A percentile compares a stretch with the other conserved stretches of the same genome.
Conservation (phyloP, 2,329 filamentous ascomycete species). For the Xylariaceae sp. region DNA sequence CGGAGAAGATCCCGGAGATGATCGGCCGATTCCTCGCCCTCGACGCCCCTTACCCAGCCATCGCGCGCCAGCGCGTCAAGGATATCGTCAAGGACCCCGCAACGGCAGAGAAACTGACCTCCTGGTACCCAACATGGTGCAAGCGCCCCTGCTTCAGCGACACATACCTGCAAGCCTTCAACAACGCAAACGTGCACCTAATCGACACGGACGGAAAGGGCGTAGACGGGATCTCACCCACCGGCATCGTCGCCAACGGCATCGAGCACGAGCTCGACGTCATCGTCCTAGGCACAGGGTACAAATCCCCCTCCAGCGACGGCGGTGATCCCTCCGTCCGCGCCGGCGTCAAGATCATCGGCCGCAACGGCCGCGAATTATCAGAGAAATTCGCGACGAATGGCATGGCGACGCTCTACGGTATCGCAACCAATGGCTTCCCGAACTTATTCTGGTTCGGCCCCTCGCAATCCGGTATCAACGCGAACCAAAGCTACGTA, state of each 20-base stretch:
- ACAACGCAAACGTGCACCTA: conserved; percentile 51
- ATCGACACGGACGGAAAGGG: conserved; percentile 55
- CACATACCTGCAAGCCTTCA: conserved; percentile 54
- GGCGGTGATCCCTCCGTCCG: conserved; percentile 41
- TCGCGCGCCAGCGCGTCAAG: conserved; percentile 44
- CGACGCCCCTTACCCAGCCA: conserved; percentile 41
- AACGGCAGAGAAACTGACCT: conserved; percentile 45
- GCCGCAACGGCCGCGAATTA: conserved; percentile 22
- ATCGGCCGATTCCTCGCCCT: conserved; percentile 35
- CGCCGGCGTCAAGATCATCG: conserved; percentile 26
- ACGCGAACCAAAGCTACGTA: conserved; percentile 22
- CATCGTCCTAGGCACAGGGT: conserved; percentile 37
- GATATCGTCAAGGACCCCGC: conserved; percentile 46
- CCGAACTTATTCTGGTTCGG: conserved; percentile 51
- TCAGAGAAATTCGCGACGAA: conserved; percentile 26
- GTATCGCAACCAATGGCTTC: conserved; percentile 43
- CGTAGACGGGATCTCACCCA: conserved; percentile 41
- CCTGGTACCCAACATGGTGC: conserved; percentile 53
- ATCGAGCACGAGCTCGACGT: conserved; percentile 42
- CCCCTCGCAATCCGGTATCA: conserved; percentile 37
- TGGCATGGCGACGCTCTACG: conserved; percentile 48
- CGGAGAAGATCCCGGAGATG: conserved; percentile 35
- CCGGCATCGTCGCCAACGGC: conserved; percentile 43
- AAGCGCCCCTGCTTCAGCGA: conserved; percentile 61
- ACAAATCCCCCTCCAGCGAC: conserved; percentile 38